These are phyloP conservation scores for Bromus sterilis DNA, from an alignment of 176 grass and related monocot genomes.

Conservation along the genomic window DNA sequence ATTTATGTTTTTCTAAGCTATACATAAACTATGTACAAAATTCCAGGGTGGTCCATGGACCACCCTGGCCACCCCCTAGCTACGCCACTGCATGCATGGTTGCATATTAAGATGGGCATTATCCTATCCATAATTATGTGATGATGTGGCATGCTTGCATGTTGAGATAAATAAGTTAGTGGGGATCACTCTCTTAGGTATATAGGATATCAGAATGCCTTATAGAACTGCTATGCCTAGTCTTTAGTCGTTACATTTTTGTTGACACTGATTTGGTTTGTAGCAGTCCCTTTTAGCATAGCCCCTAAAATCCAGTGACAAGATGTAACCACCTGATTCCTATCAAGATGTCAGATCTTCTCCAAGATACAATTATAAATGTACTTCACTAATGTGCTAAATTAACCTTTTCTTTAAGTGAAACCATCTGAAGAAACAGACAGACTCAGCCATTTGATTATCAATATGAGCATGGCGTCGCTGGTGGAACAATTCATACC, in stretches of 20 bases:
- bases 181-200: too few relatives aligned
- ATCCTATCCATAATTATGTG: too few relatives aligned
- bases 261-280: background rate
- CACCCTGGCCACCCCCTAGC: too few relatives aligned
- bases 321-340: background rate
- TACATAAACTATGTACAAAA: too few relatives aligned
- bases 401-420: background rate
- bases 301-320: background rate
- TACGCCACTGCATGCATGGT: too few relatives aligned
- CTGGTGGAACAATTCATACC: background rate
- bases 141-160: too few relatives aligned
- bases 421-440: background rate
- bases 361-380: background rate
- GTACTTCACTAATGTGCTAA: constrained; percentile 9
- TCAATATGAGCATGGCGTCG: background rate
- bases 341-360: background rate
- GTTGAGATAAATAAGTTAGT: too few relatives aligned
- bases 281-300: background rate
- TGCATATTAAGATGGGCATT: too few relatives aligned
- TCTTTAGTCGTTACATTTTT: background rate
- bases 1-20: too few relatives aligned
- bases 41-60: too few relatives aligned
- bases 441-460: background rate
- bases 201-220: background rate
- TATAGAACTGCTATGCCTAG: background rate